A percentile compares a stretch with the other conserved stretches of the same genome.
Evolutionary conservation across 768 basidiomycete species (phyloP).

Genomic region (Boletus barrowsii): DNA sequence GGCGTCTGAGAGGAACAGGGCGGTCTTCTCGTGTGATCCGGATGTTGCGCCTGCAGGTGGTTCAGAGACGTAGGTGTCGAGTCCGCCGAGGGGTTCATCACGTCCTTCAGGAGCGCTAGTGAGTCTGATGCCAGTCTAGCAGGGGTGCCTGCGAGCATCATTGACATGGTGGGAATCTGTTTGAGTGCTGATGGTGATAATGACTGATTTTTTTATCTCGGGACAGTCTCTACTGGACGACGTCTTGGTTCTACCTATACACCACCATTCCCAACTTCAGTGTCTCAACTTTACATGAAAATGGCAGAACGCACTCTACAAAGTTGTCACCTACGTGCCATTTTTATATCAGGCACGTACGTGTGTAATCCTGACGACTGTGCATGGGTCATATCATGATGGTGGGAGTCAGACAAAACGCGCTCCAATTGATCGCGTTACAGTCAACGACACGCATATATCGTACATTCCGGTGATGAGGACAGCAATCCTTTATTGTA

Average conservation of each 20-base stretch:
- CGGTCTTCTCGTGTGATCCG: slow-evolving; percentile 37
- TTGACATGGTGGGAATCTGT: slow-evolving; percentile 9
- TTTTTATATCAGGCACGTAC: not conserved
- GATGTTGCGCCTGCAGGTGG: slow-evolving; percentile 28
- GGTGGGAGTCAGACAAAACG: not conserved
- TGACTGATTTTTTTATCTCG: not conserved
- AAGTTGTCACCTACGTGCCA: not conserved
- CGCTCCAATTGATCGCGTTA: not conserved
- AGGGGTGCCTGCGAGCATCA: slow-evolving; percentile 43
- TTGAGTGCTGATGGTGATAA: not conserved
- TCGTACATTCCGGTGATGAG: slow-evolving; percentile 10
- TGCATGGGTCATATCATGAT: not conserved
- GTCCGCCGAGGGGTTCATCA: slow-evolving; percentile 41
- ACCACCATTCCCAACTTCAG: not conserved
- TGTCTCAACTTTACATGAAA: not conserved
- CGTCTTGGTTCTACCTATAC: too few species aligned
- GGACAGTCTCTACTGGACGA: not conserved
- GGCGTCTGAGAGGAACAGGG: slow-evolving; percentile 56
- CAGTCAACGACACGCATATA: not conserved
- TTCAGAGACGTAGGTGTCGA: slow-evolving; percentile 54
- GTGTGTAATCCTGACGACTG: too few species aligned
- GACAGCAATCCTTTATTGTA: not conserved
- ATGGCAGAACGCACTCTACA: not conserved
- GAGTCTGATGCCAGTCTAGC: slow-evolving; percentile 50
- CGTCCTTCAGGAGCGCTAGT: slow-evolving; percentile 45